A percentile compares a stretch with the other conserved stretches of the same genome.
phyloP scores from a whole-genome alignment of 495 filamentous ascomycete genomes.

The Alectoria sarmentosa region DNA sequence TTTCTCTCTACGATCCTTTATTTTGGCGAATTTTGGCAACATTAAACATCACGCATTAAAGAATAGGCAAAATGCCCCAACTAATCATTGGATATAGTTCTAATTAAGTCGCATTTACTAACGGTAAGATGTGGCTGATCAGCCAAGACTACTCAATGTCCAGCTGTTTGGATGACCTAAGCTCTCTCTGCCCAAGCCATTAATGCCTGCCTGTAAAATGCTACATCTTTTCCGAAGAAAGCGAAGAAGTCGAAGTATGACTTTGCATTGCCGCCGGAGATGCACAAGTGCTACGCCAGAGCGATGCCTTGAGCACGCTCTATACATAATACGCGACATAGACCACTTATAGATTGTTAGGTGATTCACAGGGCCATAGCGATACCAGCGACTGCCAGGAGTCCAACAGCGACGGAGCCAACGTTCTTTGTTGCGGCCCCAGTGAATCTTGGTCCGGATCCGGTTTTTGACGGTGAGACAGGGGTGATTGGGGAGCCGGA shows the following conservation, averaged over 20 bases:
- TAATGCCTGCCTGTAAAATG: conserved; percentile 5
- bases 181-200: conserved; percentile 10
- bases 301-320: conserved; percentile 10
- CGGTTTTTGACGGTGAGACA: conserved; percentile 17
- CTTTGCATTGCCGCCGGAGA: conserved; percentile 7
- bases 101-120: conserved; percentile 1
- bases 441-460: conserved; percentile 19
- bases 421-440: conserved; percentile 25
- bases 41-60: background rate
- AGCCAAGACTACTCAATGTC: conserved; percentile 7
- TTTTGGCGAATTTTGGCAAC: background rate
- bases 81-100: too few relatives aligned
- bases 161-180: conserved; percentile 5
- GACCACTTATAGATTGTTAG: conserved; percentile 24
- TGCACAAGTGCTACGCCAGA: conserved; percentile 9
- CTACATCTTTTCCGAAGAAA: conserved; percentile 9
- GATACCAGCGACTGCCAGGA: conserved; percentile 23
- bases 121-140: conserved; percentile 1
- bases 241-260: conserved; percentile 5
- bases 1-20: too few relatives aligned
- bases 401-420: conserved; percentile 26
- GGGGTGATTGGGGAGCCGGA: conserved; percentile 26
- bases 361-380: conserved; percentile 21
- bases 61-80: background rate
- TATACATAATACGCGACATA: conserved; percentile 10